phyloP scores from a whole-genome alignment of 2,329 filamentous ascomycete genomes.

The Lasiodiplodia sp. region DNA sequence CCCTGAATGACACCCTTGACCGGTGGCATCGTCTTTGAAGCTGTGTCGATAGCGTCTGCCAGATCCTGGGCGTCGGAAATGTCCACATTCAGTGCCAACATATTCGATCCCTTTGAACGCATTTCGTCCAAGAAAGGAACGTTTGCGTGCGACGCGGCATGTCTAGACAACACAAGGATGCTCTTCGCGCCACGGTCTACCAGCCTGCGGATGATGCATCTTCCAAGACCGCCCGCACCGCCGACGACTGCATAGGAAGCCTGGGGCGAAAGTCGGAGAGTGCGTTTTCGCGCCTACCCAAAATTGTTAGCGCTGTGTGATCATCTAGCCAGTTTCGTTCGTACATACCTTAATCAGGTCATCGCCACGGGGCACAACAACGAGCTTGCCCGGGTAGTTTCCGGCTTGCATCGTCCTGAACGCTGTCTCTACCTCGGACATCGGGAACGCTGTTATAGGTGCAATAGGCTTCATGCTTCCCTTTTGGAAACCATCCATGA shows the following conservation, averaged over 20 bases:
- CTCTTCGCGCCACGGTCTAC: too few relatives aligned
- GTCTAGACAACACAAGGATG: not conserved
- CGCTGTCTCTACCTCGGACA: slow-evolving; percentile 32
- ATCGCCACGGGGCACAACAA: slow-evolving; percentile 27
- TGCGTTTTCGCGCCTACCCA: too few relatives aligned
- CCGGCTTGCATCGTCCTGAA: slow-evolving; percentile 34
- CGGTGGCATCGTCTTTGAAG: slow-evolving; percentile 32
- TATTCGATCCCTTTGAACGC: slow-evolving; percentile 8
- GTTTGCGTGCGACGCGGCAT: slow-evolving; percentile 1
- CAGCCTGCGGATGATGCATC: too few relatives aligned
- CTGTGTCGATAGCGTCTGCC: slow-evolving; percentile 15
- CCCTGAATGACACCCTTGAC: slow-evolving; percentile 39
- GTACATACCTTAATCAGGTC: not conserved
- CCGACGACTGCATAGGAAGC: too few relatives aligned
- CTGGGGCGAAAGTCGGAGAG: too few relatives aligned
- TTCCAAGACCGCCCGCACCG: too few relatives aligned
- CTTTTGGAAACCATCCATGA: too few relatives aligned
- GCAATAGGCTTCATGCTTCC: too few relatives aligned
- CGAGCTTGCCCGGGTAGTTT: slow-evolving; percentile 32
- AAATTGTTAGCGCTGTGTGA: too few relatives aligned
- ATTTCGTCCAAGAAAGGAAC: too few relatives aligned
- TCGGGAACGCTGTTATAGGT: slow-evolving; percentile 25
- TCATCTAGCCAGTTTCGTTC: not conserved
- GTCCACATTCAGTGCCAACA: slow-evolving; percentile 5
- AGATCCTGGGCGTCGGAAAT: not conserved